Percentiles rank a stretch among this genome's conserved stretches.
Conservation (phyloP, 768 basidiomycete species). For the Xerocomus brunneocitrinus region DNA sequence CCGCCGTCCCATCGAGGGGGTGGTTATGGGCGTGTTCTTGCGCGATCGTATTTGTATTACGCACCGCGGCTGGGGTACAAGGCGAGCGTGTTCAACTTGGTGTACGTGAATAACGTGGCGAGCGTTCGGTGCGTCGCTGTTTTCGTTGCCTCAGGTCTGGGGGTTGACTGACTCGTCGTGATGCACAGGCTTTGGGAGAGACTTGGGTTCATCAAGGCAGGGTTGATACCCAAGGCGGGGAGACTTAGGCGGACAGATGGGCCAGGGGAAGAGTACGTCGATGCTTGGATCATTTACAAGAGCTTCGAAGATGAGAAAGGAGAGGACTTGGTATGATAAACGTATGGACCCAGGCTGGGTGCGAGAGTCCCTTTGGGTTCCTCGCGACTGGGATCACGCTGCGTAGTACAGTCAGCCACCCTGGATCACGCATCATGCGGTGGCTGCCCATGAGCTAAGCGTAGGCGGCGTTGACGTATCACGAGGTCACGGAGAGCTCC, state of each 20-base stretch:
- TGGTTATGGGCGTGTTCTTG: slow-evolving; percentile 69
- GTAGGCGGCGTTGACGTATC: neutral
- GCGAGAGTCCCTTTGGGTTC: neutral
- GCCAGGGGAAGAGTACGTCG: slow-evolving; percentile 78
- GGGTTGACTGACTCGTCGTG: neutral
- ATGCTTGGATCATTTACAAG: slow-evolving; percentile 84
- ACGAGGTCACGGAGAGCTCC: neutral
- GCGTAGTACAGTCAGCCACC: neutral
- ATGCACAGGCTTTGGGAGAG: slow-evolving; percentile 71
- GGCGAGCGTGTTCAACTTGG: slow-evolving; percentile 86
- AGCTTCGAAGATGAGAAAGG: slow-evolving; percentile 46
- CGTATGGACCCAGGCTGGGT: neutral
- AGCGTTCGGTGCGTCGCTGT: slow-evolving; percentile 50
- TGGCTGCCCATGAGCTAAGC: neutral
- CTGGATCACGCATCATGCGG: neutral
- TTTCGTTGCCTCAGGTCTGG: neutral
- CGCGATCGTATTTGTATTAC: slow-evolving; percentile 74
- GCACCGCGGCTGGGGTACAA: slow-evolving; percentile 75
- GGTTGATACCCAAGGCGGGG: slow-evolving; percentile 73
- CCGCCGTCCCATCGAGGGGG: slow-evolving; percentile 55
- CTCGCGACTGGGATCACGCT: neutral
- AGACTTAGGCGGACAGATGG: slow-evolving; percentile 64
- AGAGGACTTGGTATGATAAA: neutral
- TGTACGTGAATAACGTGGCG: slow-evolving; percentile 80
- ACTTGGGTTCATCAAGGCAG: slow-evolving; percentile 75